Base-by-base conservation (phyloP, 345 rosid genomes). In the Melastoma malabathricum region DNA sequence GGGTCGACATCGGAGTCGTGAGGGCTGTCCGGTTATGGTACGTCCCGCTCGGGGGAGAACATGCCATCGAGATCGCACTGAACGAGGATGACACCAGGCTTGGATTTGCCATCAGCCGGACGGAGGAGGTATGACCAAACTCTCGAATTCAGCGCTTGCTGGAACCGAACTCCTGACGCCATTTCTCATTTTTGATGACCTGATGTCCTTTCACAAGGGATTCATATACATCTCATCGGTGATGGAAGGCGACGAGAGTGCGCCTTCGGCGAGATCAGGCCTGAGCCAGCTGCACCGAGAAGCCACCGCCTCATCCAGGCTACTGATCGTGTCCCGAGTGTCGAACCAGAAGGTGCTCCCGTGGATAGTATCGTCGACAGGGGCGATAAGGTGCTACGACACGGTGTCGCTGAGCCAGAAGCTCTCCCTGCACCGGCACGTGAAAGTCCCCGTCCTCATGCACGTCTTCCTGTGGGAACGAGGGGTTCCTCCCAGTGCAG, bases 51-150 rank as follows among this genome's bases (percentile, higher is more conserved):
- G 89, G 69, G 2, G 80, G 81, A 48, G 98, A 92, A 63, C 69
- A 59, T 8, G 64, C 87, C 0, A 58, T 92, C 2, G 95, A 84
- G 65, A 79, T 92, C 63, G 75, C 67, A 69, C 75, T 92, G 19
- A 59, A 57, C 63, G 96, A 92, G 18, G 81, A 62, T 19, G 98
- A 92, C 58, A 47, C 72, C 20, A 92, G 82, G 75, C 98, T 92
- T 0, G 98, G 98, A 0, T 92, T 92, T 45, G 89, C 98, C 65
- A 87, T 92, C 63, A 87, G 98, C 71, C 93, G 98, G 59, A 87
- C 98, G 13, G 95, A 84, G 74, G 98, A 92, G 92, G 98, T 90
- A 50, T 14, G 15, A 15, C 29, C 25, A 16, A 41, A 19, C 14
- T 43, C 18, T 18, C 25, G 20, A 16, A 6, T 22, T 9, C 46